Conservation (phyloP, 371 early-diverging fungal species). For the Syncephalastrum contaminatum region DNA sequence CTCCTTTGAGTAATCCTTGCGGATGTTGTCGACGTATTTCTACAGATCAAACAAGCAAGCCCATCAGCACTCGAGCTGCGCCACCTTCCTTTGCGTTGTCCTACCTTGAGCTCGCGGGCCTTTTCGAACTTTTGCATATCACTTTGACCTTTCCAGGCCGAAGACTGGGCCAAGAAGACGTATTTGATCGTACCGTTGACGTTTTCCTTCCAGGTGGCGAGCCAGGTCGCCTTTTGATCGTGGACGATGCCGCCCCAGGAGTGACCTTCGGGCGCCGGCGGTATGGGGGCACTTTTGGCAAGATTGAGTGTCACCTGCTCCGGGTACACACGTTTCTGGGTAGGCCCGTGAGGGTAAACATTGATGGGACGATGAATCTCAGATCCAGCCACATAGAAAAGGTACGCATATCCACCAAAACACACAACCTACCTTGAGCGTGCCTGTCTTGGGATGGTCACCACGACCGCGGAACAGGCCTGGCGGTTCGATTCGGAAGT, state of each 20-base stretch:
- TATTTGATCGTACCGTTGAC: constrained; percentile 91
- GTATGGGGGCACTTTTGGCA: constrained; percentile 75
- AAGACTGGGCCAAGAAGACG: constrained; percentile 90
- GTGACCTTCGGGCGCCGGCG: constrained; percentile 87
- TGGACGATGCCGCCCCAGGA: constrained; percentile 87
- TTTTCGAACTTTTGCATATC: constrained; percentile 97
- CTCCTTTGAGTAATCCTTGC: constrained; percentile 74
- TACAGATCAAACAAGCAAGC: no score
- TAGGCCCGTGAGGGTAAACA: constrained; percentile 1
- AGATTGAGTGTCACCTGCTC: constrained; percentile 95
- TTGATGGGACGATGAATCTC: background rate
- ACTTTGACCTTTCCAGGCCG: constrained; percentile 93
- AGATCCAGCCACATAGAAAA: no score
- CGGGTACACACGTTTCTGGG: constrained; percentile 78
- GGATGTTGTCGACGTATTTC: constrained; percentile 74
- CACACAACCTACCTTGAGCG: constrained; percentile 64
- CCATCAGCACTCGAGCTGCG: no score
- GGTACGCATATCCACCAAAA: background rate
- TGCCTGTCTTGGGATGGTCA: constrained; percentile 94
- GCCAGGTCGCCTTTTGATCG: constrained; percentile 93
- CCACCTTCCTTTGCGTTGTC: background rate
- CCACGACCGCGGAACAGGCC: constrained; percentile 96
- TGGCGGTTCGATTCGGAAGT: constrained; percentile 96
- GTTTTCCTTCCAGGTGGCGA: constrained; percentile 98
- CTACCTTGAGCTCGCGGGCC: constrained; percentile 85